These are phyloP conservation scores for Erodium texanum DNA, from an alignment of 441 rosid species.

Conservation along the genomic window DNA sequence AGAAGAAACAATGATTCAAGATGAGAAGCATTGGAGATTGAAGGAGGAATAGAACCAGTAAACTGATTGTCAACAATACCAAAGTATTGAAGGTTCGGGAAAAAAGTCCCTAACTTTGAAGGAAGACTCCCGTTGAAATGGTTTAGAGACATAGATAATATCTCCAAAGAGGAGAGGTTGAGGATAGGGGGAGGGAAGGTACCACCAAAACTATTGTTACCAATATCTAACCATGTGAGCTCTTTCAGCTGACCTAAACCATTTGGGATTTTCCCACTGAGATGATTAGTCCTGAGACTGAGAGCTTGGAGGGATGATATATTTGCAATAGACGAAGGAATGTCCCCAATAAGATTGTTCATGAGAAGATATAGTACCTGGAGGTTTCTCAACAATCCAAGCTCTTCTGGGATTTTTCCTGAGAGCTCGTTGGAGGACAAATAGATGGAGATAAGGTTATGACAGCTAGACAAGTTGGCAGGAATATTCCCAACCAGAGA, in stretches of 20 bases:
- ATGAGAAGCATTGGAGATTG: constrained; percentile 22
- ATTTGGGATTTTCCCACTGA: constrained; percentile 18
- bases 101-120: constrained; percentile 5
- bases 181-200: constrained; percentile 22
- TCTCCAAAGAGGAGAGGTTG: constrained; percentile 18
- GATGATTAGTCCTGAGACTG: neutral
- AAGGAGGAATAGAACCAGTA: constrained; percentile 18
- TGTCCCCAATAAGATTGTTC: constrained; percentile 15
- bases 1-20: neutral
- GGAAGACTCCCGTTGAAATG: constrained; percentile 20
- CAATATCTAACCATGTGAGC: neutral
- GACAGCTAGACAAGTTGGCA: constrained; percentile 9
- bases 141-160: neutral
- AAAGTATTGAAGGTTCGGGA: constrained; percentile 9
- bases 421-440: neutral
- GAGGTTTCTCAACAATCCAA: neutral
- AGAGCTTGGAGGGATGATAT: constrained; percentile 12
- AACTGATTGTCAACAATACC: neutral
- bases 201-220: constrained; percentile 13
- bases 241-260: constrained; percentile 13
- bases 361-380: neutral
- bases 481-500: constrained; percentile 14
- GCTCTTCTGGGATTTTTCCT: constrained; percentile 8
- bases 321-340: constrained; percentile 22
- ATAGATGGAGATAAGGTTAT: neutral